Evolutionary conservation across 441 rosid genomes (phyloP).

Genomic region (Eruca vesicaria): DNA sequence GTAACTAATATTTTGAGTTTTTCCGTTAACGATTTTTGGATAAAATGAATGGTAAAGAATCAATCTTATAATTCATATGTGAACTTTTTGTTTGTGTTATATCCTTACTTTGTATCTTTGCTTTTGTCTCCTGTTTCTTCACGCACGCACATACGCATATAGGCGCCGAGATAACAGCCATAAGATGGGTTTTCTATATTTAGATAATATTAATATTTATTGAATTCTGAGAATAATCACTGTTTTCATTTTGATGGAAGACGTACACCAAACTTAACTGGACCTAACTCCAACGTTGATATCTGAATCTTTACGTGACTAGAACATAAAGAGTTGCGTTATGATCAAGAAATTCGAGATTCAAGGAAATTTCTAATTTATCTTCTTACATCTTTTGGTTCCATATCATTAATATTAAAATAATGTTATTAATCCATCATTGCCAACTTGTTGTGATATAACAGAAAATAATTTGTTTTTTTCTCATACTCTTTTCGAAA

Average conservation of each 20-base stretch:
- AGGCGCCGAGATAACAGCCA: slow-evolving; percentile 20
- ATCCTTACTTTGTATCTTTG: neutral
- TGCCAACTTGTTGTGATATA: neutral
- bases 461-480: neutral
- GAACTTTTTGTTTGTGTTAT: slow-evolving; percentile 12
- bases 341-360: slow-evolving; percentile 25
- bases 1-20: too few species aligned
- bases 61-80: slow-evolving; percentile 5
- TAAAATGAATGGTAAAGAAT: neutral
- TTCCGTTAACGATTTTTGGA: neutral
- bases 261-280: slow-evolving; percentile 28
- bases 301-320: slow-evolving; percentile 19
- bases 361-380: neutral
- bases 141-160: slow-evolving; percentile 12
- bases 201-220: neutral
- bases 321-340: slow-evolving; percentile 21
- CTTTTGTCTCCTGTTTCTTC: slow-evolving; percentile 3
- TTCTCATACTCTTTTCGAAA: neutral
- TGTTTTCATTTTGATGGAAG: slow-evolving; percentile 15
- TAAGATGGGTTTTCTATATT: neutral
- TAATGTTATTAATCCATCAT: slow-evolving; percentile 5
- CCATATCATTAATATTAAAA: neutral
- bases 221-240: slow-evolving; percentile 15
- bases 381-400: neutral
- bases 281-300: slow-evolving; percentile 33